These are phyloP conservation scores for Fusarium cicatricum DNA, from an alignment of 2,329 filamentous ascomycete genomes.

Conservation along the genomic window DNA sequence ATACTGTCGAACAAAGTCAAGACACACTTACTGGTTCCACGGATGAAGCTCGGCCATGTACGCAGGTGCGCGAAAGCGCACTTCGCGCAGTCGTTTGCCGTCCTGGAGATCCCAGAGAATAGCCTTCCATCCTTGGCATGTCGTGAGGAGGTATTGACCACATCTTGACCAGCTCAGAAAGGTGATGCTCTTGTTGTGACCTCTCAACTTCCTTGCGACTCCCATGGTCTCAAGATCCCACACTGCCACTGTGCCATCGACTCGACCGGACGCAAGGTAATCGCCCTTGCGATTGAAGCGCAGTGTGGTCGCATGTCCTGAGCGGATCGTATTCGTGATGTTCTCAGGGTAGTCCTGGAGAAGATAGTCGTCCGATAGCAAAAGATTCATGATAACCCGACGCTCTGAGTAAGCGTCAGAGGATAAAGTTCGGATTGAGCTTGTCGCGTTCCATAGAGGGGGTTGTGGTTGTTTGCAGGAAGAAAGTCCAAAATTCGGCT, in stretches of 20 bases:
- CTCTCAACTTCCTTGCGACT: constrained; percentile 90
- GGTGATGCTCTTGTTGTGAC: constrained; percentile 93
- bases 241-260: constrained; percentile 93
- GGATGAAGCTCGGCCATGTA: constrained; percentile 97
- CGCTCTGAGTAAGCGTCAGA: background rate
- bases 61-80: constrained; percentile 90
- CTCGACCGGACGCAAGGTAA: constrained; percentile 90
- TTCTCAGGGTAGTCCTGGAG: constrained; percentile 88
- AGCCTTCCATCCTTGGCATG: constrained; percentile 95
- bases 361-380: constrained; percentile 69
- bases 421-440: constrained; percentile 7
- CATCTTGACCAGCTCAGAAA: constrained; percentile 95
- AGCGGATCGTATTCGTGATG: constrained; percentile 85
- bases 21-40: constrained; percentile 73
- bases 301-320: constrained; percentile 70
- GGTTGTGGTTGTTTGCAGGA: constrained; percentile 25
- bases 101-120: constrained; percentile 90
- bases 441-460: constrained; percentile 33
- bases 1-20: background rate
- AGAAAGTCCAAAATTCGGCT: constrained; percentile 34
- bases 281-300: constrained; percentile 96
- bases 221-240: constrained; percentile 99
- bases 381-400: constrained; percentile 60
- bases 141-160: constrained; percentile 89
- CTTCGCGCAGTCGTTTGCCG: constrained; percentile 76